phyloP scores from a whole-genome alignment of 306 rosid species.

The Delonix regia region DNA sequence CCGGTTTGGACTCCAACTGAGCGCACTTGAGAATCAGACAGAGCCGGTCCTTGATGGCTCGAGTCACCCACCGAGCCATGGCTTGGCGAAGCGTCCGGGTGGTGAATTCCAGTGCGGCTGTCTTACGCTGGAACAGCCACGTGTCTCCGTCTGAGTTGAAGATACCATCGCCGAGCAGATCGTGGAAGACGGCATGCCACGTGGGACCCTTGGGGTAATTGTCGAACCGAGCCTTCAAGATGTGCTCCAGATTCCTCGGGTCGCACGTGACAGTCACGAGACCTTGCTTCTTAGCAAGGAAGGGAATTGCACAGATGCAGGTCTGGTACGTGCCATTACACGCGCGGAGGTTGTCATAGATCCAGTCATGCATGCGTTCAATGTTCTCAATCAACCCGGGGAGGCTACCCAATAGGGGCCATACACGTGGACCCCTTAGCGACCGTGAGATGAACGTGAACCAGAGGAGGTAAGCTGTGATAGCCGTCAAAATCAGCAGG shows the following conservation, averaged over 20 bases:
- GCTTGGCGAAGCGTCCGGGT: slow-evolving; percentile 90
- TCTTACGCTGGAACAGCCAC: slow-evolving; percentile 91
- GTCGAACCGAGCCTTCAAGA: slow-evolving; percentile 82
- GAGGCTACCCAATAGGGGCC: slow-evolving; percentile 89
- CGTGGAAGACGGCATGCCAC: slow-evolving; percentile 94
- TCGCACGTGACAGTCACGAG: slow-evolving; percentile 99
- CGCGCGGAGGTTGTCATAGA: slow-evolving; percentile 86
- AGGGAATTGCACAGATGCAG: slow-evolving; percentile 93
- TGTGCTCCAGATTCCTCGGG: slow-evolving; percentile 88
- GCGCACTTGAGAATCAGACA: slow-evolving; percentile 59
- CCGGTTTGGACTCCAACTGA: slow-evolving; percentile 46
- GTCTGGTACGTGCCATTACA: slow-evolving; percentile 98
- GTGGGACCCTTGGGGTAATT: slow-evolving; percentile 94
- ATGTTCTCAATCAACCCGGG: slow-evolving; percentile 81
- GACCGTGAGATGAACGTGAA: slow-evolving; percentile 90
- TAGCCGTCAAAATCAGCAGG: slow-evolving; percentile 67
- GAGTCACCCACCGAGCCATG: slow-evolving; percentile 94
- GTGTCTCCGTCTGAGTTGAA: slow-evolving; percentile 94
- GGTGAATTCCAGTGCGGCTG: slow-evolving; percentile 91
- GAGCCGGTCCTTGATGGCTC: slow-evolving; percentile 82
- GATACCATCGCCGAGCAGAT: slow-evolving; percentile 84
- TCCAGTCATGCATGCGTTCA: slow-evolving; percentile 95
- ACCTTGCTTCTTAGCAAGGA: slow-evolving; percentile 78
- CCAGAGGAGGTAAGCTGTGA: slow-evolving; percentile 78
- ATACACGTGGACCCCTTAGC: slow-evolving; percentile 82